A percentile compares a stretch with the other conserved stretches of the same genome.
Conservation (phyloP, 768 basidiomycete species). For the Hydnomerulius pinastri region DNA sequence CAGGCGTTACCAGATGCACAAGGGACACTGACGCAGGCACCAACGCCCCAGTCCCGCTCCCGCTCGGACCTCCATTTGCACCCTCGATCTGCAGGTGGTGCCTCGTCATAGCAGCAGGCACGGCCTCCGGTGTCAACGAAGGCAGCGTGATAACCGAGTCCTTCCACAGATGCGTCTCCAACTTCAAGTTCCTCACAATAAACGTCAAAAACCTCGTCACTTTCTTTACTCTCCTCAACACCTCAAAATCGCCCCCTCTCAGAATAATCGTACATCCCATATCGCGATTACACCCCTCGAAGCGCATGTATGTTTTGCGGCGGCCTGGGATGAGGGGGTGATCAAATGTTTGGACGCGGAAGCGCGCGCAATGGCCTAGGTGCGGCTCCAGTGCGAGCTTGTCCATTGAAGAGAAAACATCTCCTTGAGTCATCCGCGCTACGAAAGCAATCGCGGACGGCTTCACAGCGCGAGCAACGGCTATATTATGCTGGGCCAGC, state of each 20-base stretch:
- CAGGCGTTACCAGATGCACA: constrained; percentile 21
- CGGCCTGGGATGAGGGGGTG: constrained; percentile 92
- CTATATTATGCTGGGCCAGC: constrained; percentile 81
- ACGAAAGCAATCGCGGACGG: constrained; percentile 84
- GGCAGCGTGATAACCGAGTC: constrained; percentile 81
- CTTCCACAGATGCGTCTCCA: constrained; percentile 94
- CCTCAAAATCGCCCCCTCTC: constrained; percentile 83
- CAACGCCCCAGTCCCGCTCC: constrained; percentile 10
- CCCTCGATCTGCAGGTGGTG: constrained; percentile 27
- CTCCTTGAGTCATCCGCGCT: constrained; percentile 92
- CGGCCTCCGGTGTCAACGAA: constrained; percentile 63
- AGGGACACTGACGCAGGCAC: constrained; percentile 27
- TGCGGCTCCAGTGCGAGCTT: constrained; percentile 87
- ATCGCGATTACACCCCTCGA: constrained; percentile 92
- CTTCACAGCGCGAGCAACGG: constrained; percentile 89
- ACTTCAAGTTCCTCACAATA: constrained; percentile 89
- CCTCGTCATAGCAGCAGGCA: constrained; percentile 42
- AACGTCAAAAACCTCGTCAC: constrained; percentile 91
- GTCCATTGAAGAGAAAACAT: constrained; percentile 95
- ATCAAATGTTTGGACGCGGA: constrained; percentile 91
- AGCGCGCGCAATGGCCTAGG: constrained; percentile 84
- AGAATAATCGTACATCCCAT: constrained; percentile 95
- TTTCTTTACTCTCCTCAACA: constrained; percentile 83
- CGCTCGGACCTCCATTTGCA: constrained; percentile 24
- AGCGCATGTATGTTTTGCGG: constrained; percentile 96